Conservation (phyloP, 176 grass and related monocot genomes). For the Calamus simplicifolius region DNA sequence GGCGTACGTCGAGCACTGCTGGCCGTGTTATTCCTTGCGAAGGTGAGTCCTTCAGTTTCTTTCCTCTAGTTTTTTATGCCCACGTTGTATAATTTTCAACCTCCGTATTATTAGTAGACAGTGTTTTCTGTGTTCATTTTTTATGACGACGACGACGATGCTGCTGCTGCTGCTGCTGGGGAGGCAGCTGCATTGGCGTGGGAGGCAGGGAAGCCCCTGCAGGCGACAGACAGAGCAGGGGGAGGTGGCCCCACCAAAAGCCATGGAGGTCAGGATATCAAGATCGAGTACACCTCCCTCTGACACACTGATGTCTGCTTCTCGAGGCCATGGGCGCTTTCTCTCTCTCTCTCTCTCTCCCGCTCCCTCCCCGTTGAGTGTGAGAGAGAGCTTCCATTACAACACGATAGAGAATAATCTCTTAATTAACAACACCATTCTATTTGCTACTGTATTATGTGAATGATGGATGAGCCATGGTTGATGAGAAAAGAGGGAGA, state of each 20-base stretch:
- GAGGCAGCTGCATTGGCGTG: conserved; percentile 9
- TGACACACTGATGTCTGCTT: conserved; percentile 16
- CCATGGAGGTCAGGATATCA: conserved; percentile 11
- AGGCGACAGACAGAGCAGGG: conserved; percentile 6
- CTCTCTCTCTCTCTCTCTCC: background rate
- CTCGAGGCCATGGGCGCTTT: conserved; percentile 12
- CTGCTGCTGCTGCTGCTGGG: background rate
- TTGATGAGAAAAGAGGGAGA: no score
- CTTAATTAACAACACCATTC: no score
- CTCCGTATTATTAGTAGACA: no score
- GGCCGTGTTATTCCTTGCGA: conserved; percentile 6
- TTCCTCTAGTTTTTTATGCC: no score
- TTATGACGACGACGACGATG: no score
- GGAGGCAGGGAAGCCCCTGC: conserved; percentile 14
- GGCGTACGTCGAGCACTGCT: background rate
- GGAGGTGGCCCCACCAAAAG: conserved; percentile 14
- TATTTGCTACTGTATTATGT: no score
- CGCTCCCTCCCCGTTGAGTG: no score
- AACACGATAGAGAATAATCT: no score
- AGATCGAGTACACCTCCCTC: conserved; percentile 13
- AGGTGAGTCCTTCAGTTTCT: background rate
- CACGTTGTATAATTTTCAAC: no score
- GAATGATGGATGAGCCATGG: no score
- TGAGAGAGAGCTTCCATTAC: no score
- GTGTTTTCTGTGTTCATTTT: no score